A percentile compares a stretch with the other conserved stretches of the same genome.
These are phyloP conservation scores for Trichoderma sp. DNA, from an alignment of 2,329 filamentous ascomycete genomes.

Conservation along the genomic window DNA sequence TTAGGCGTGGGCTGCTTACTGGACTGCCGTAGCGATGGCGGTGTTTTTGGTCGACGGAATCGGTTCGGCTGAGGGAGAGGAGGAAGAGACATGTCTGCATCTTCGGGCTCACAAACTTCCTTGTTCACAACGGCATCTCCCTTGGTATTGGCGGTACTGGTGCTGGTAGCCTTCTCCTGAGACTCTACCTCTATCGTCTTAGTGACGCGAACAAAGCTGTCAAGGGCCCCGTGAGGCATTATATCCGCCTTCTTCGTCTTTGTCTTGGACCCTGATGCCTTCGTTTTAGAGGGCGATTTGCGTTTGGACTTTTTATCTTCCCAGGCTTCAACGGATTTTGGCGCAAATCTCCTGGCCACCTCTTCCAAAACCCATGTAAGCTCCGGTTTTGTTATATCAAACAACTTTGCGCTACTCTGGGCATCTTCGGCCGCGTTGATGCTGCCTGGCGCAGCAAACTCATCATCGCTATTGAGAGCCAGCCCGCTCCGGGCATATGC, in stretches of 20 bases:
- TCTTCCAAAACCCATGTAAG: slow-evolving; percentile 44
- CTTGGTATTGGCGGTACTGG: not conserved
- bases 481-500: slow-evolving; percentile 54
- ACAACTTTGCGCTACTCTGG: slow-evolving; percentile 43
- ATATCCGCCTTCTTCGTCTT: slow-evolving; percentile 29
- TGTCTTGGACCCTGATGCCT: slow-evolving; percentile 25
- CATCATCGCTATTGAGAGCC: slow-evolving; percentile 67
- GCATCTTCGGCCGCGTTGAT: slow-evolving; percentile 29
- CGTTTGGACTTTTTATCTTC: slow-evolving; percentile 32
- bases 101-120: not conserved
- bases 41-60: slow-evolving; percentile 27
- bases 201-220: slow-evolving; percentile 46
- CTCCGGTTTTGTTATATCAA: slow-evolving; percentile 66
- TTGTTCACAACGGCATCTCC: not conserved
- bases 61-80: slow-evolving; percentile 11
- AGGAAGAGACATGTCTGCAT: not conserved
- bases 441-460: slow-evolving; percentile 50
- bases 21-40: slow-evolving; percentile 33
- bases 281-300: slow-evolving; percentile 34
- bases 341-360: slow-evolving; percentile 34
- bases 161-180: slow-evolving; percentile 1
- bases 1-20: slow-evolving; percentile 42
- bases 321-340: slow-evolving; percentile 34
- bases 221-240: slow-evolving; percentile 39
- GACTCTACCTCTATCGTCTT: slow-evolving; percentile 35